Conservation (phyloP, 768 basidiomycete species). For the Hydnum rufescens region DNA sequence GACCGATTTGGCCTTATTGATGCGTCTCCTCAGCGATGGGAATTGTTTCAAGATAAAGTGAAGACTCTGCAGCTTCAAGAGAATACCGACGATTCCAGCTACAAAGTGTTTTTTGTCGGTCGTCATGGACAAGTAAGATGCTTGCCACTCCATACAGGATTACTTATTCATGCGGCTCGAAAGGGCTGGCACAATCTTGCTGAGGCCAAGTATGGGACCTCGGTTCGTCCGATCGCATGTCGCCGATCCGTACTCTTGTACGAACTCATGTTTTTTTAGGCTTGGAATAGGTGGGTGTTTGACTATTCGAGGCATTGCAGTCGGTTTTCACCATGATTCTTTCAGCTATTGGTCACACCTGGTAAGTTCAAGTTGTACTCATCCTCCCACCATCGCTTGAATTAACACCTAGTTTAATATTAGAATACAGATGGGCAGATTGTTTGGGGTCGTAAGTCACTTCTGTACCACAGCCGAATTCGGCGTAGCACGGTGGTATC, state of each 20-base stretch:
- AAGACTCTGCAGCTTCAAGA: constrained; percentile 24
- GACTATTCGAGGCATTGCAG: neutral
- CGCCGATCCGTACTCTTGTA: neutral
- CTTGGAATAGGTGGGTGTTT: constrained; percentile 39
- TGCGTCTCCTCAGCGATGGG: constrained; percentile 30
- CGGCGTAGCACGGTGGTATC: no score
- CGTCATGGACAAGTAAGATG: constrained; percentile 61
- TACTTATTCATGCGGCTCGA: neutral
- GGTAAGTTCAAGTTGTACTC: neutral
- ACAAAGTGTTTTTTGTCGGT: constrained; percentile 46
- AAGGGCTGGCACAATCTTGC: constrained; percentile 41
- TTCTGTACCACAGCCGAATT: neutral
- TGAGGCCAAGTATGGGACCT: constrained; percentile 33
- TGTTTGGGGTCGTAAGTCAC: constrained; percentile 47
- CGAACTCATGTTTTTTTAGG: constrained; percentile 14
- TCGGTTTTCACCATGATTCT: neutral
- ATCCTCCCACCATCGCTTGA: neutral
- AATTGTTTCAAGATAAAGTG: constrained; percentile 24
- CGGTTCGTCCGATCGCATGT: no score
- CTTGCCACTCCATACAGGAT: neutral
- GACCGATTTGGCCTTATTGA: constrained; percentile 41
- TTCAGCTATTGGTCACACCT: constrained; percentile 9
- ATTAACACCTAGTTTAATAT: constrained; percentile 36
- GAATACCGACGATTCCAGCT: constrained; percentile 22
- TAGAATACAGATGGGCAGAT: constrained; percentile 39